Evolutionary conservation across 495 filamentous ascomycete species (phyloP).

Genomic region (Aspergillus heteromorphus): DNA sequence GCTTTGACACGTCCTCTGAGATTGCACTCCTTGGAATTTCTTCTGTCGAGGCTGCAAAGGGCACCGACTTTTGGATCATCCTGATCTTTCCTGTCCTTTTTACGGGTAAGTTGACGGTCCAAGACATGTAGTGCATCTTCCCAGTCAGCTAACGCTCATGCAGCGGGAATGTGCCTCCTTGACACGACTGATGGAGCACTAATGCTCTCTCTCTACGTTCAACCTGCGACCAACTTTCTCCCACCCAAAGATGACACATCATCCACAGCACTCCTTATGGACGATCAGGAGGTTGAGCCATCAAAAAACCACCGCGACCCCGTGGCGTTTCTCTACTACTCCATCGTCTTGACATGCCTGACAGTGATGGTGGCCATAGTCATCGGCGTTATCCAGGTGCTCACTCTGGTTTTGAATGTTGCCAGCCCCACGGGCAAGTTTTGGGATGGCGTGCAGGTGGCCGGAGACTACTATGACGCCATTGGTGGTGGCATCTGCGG

Average conservation of each 20-base stretch:
- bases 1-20: conserved; percentile 94
- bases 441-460: conserved; percentile 76
- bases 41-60: conserved; percentile 74
- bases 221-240: conserved; percentile 43
- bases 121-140: not conserved
- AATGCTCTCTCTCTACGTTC: conserved; percentile 92
- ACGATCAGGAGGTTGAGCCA: conserved; percentile 20
- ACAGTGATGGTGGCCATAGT: conserved; percentile 83
- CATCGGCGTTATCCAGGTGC: conserved; percentile 79
- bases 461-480: conserved; percentile 78
- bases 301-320: conserved; percentile 54
- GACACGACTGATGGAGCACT: conserved; percentile 89
- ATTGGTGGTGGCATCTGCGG: conserved; percentile 83
- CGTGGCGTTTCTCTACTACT: conserved; percentile 90
- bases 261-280: conserved; percentile 11
- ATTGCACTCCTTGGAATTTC: conserved; percentile 89
- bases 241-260: conserved; percentile 23
- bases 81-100: conserved; percentile 88
- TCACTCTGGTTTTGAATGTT: conserved; percentile 70
- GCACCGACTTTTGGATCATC: conserved; percentile 90
- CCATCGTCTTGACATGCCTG: conserved; percentile 78
- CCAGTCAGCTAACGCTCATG: not conserved
- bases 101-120: conserved; percentile 67
- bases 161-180: conserved; percentile 83
- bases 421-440: conserved; percentile 68